A percentile compares a stretch with the other conserved stretches of the same genome.
Evolutionary conservation across 768 basidiomycete genomes (phyloP).

Genomic region (Auriscalpium orientale): DNA sequence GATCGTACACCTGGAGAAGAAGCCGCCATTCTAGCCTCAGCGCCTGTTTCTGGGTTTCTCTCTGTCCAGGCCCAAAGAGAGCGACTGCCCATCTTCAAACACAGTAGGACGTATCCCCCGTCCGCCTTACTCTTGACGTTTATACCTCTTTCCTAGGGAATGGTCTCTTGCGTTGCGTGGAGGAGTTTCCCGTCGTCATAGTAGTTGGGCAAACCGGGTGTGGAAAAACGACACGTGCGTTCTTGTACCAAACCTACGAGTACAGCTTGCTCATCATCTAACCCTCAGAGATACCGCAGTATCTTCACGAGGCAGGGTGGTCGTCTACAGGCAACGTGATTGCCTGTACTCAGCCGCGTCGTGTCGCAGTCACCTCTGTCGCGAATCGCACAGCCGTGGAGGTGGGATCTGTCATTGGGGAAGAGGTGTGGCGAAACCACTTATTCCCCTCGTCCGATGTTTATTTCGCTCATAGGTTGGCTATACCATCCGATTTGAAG

Average conservation of each 20-base stretch:
- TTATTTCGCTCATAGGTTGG: constrained; percentile 67
- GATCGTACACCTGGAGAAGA: constrained; percentile 79
- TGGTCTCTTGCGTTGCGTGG: constrained; percentile 75
- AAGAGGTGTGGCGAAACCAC: constrained; percentile 84
- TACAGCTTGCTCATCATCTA: constrained; percentile 14
- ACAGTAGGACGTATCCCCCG: constrained; percentile 45
- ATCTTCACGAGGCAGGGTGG: constrained; percentile 91
- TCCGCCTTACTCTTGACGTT: background rate
- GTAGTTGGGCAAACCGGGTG: constrained; percentile 95
- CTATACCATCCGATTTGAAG: constrained; percentile 96
- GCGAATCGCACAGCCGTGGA: constrained; percentile 89
- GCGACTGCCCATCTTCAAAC: constrained; percentile 83
- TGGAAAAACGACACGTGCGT: constrained; percentile 93
- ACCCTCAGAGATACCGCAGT: constrained; percentile 86
- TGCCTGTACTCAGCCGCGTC: constrained; percentile 87
- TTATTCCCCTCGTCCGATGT: constrained; percentile 68
- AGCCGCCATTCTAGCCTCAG: constrained; percentile 61
- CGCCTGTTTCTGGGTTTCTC: constrained; percentile 43
- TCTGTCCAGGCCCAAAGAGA: constrained; percentile 73
- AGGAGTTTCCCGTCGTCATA: constrained; percentile 76
- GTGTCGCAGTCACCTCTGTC: constrained; percentile 94
- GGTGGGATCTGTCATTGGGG: constrained; percentile 80
- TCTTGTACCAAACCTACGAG: constrained; percentile 11
- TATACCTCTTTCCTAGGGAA: constrained; percentile 40
- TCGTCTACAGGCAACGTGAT: constrained; percentile 74